A percentile compares a stretch with the other conserved stretches of the same genome.
Evolutionary conservation across 2,329 filamentous ascomycete genomes (phyloP).

Genomic region (Nannizziopsis barbatae): DNA sequence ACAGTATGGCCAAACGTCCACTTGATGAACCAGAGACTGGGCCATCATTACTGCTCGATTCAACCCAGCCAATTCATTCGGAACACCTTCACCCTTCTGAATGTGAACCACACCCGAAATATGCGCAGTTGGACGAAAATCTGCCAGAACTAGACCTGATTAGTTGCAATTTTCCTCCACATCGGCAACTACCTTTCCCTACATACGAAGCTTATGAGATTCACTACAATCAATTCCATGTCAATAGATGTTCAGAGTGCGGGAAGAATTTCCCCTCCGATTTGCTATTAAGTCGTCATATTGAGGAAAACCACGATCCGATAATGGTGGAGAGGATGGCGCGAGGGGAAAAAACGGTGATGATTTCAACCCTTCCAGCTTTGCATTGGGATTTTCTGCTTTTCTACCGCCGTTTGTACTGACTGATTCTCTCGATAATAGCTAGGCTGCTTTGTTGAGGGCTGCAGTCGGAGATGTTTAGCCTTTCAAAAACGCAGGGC

Average conservation of each 20-base stretch:
- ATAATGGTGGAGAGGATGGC: constrained; percentile 61
- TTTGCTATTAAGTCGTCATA: constrained; percentile 70
- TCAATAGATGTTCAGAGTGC: constrained; percentile 76
- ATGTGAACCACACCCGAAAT: constrained; percentile 38
- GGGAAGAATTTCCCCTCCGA: constrained; percentile 76
- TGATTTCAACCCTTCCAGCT: not conserved
- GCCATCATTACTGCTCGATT: constrained; percentile 25
- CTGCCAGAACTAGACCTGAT: constrained; percentile 41
- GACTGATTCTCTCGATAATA: constrained; percentile 26
- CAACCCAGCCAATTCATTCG: constrained; percentile 14
- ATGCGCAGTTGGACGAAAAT: constrained; percentile 41
- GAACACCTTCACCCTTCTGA: constrained; percentile 23
- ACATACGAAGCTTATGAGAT: constrained; percentile 73
- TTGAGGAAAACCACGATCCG: constrained; percentile 83
- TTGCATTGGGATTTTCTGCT: not conserved
- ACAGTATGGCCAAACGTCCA: constrained; percentile 50
- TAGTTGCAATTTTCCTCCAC: constrained; percentile 71
- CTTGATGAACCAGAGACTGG: constrained; percentile 41
- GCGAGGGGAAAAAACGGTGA: constrained; percentile 72
- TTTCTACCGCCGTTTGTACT: not conserved
- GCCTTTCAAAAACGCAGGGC: constrained; percentile 73
- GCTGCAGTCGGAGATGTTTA: constrained; percentile 72
- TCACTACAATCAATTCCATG: constrained; percentile 72
- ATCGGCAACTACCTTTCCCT: constrained; percentile 59
- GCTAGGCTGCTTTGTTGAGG: constrained; percentile 84